Base-by-base conservation (phyloP, 768 basidiomycete species). In the Mycena leptocephala region DNA sequence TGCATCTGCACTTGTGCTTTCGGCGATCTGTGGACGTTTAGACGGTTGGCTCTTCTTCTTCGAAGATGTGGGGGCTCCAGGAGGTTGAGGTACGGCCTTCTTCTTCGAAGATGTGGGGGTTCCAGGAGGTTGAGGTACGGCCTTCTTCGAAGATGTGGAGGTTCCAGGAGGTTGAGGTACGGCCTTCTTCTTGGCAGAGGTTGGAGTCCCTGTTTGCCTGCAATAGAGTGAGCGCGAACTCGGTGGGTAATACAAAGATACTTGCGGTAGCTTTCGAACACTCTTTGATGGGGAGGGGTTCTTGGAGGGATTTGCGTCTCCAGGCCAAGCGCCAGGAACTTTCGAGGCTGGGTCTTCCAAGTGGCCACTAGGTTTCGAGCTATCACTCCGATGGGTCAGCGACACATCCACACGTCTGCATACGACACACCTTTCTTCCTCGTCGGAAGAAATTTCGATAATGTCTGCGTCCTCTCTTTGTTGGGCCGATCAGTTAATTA, bases 371-470 rank as follows among this genome's bases (percentile, higher is more conserved):
- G 24, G 33, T 39, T 61, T 59, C 16, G 26, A 26, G 10, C 71
- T 67, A 32, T 30, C 7, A 37, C 2, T 18, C 4, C 37, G 14
- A 14, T 6, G 10, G 1, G 18, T 35, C 3, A 46, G 30, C 24
- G 24, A 59, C 13, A 41, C 32, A 24, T 20, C 3, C 8, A 8
- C 10, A 65, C 9, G 14, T 2, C 18, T 2, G 18, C 22, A 10
- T 20, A 18, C 39, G 46, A 67, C 58, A 28, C n/a, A 73, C 72
- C 32, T 46, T 28, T 87, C 85, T 1, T 86, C 84, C 65, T 87
- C 87, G 43, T 88, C 89, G 41, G 91, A 92, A 22, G 90, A 91
- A 81, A 92, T 89, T 78, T 92, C 90, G 72, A 93, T 92, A 28
- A 92, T 83, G 55, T 87, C 83, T 43, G 77, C 53, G 51, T 56